Percentiles rank a stretch among this genome's conserved stretches.
Evolutionary conservation across 2,329 filamentous ascomycete species (phyloP).

Genomic region (Diplodia sapinea): DNA sequence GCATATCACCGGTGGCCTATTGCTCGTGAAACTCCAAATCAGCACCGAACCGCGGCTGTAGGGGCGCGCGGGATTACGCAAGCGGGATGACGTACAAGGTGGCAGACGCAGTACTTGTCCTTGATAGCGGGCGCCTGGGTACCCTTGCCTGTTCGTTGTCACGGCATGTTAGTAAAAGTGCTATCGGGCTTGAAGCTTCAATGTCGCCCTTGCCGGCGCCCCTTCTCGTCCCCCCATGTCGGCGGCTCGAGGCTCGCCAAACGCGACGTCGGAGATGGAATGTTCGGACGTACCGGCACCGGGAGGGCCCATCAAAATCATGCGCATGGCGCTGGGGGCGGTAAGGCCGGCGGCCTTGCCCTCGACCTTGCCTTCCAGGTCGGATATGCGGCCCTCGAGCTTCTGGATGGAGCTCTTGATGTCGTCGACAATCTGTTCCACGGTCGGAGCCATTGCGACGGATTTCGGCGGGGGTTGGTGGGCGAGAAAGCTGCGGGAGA

Average conservation of each 20-base stretch:
- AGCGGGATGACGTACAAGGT: conserved; percentile 71
- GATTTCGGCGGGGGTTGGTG: not conserved
- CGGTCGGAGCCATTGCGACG: conserved; percentile 80
- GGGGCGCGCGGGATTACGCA: not conserved
- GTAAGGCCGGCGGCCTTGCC: conserved; percentile 59
- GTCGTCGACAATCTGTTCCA: conserved; percentile 78
- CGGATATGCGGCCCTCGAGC: conserved; percentile 84
- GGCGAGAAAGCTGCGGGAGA: conserved; percentile 17
- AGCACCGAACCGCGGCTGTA: conserved; percentile 4
- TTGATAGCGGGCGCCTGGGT: conserved; percentile 98
- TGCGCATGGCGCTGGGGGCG: conserved; percentile 65
- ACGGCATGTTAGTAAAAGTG: conserved; percentile 36
- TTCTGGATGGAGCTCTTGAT: conserved; percentile 82
- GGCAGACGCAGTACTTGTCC: conserved; percentile 96
- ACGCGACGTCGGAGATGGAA: conserved; percentile 16
- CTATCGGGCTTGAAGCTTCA: conserved; percentile 29
- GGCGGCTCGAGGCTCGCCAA: conserved; percentile 6
- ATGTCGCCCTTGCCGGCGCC: not conserved
- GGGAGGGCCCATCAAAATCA: conserved; percentile 97
- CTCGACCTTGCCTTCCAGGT: conserved; percentile 74
- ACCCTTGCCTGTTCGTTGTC: conserved; percentile 77
- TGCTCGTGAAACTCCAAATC: conserved; percentile 33
- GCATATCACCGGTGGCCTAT: conserved; percentile 97
- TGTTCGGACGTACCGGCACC: conserved; percentile 77
- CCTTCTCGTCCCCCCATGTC: not conserved